Conservation (phyloP, 371 early-diverging fungal species). For the Syncephalastrum contaminatum region DNA sequence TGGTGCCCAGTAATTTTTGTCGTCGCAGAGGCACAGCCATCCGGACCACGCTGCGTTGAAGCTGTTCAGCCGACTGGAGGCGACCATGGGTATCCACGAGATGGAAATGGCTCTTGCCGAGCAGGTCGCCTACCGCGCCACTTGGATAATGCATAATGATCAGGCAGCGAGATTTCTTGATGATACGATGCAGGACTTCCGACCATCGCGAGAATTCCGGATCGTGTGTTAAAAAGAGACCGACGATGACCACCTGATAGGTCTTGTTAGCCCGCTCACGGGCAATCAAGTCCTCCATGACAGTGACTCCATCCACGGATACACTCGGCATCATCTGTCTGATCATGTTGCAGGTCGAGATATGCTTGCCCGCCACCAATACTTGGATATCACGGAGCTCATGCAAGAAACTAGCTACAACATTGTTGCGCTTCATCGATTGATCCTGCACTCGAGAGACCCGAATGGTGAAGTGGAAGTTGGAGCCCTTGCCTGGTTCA, state of each 20-base stretch:
- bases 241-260: conserved; percentile 40
- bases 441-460: conserved; percentile 35
- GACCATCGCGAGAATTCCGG: conserved; percentile 18
- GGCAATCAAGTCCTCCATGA: conserved; percentile 18
- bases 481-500: conserved; percentile 53
- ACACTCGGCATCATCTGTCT: conserved; percentile 26
- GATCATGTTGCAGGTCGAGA: conserved; percentile 33
- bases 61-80: conserved; percentile 10
- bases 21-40: conserved; percentile 58
- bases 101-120: conserved; percentile 14
- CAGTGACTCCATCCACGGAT: conserved; percentile 24
- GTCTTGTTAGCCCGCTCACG: conserved; percentile 1
- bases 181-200: conserved; percentile 16
- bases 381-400: conserved; percentile 26
- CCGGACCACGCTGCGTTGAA: conserved; percentile 31
- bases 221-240: conserved; percentile 17
- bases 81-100: conserved; percentile 14
- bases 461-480: conserved; percentile 53
- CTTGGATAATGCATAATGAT: conserved; percentile 45
- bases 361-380: conserved; percentile 29
- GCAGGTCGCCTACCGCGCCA: conserved; percentile 16
- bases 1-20: conserved; percentile 39
- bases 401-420: conserved; percentile 6
- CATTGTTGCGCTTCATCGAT: conserved; percentile 17
- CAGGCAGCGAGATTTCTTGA: conserved; percentile 17